These are phyloP conservation scores for Globisporangium cystogenes DNA, from an alignment of 352 stramenopile species.

Conservation along the genomic window DNA sequence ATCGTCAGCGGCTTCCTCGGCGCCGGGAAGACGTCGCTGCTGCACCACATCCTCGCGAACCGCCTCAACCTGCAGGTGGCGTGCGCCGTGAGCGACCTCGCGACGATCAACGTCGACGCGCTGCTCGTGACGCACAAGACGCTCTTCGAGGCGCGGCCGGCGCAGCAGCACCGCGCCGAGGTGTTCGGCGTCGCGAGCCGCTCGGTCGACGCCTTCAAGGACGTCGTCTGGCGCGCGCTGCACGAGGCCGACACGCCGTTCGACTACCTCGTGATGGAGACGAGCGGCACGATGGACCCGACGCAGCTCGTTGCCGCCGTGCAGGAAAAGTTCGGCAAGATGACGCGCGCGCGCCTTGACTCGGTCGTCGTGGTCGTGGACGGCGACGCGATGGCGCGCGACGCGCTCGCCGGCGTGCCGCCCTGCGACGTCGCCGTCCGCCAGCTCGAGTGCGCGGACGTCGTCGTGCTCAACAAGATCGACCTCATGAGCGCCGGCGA, in stretches of 20 bases:
- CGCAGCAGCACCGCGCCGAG: too few species aligned
- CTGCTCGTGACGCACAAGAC: constrained; percentile 47
- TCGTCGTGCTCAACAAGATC: constrained; percentile 82
- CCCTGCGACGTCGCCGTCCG: constrained; percentile 41
- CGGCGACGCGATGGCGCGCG: constrained; percentile 54
- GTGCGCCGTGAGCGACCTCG: constrained; percentile 65
- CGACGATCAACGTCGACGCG: constrained; percentile 63
- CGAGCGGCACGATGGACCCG: constrained; percentile 68
- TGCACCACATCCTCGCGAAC: constrained; percentile 57
- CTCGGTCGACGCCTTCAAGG: too few species aligned
- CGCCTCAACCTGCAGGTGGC: constrained; percentile 64
- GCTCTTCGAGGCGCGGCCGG: constrained; percentile 25
- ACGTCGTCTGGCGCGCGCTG: too few species aligned
- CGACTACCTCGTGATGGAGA: too few species aligned
- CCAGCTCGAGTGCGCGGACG: constrained; percentile 66
- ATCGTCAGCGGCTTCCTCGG: constrained; percentile 67
- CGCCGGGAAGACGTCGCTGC: constrained; percentile 63
- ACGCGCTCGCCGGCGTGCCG: constrained; percentile 17
- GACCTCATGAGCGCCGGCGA: constrained; percentile 43
- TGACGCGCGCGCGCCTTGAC: constrained; percentile 74
- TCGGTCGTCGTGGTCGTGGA: constrained; percentile 75
- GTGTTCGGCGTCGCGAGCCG: too few species aligned
- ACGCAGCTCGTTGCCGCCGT: constrained; percentile 58
- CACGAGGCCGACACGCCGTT: too few species aligned
- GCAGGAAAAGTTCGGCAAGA: constrained; percentile 70